Percentiles rank a stretch among this genome's conserved stretches.
phyloP scores from a whole-genome alignment of 305 asterid genomes.

The Solanum aculeatissimum region DNA sequence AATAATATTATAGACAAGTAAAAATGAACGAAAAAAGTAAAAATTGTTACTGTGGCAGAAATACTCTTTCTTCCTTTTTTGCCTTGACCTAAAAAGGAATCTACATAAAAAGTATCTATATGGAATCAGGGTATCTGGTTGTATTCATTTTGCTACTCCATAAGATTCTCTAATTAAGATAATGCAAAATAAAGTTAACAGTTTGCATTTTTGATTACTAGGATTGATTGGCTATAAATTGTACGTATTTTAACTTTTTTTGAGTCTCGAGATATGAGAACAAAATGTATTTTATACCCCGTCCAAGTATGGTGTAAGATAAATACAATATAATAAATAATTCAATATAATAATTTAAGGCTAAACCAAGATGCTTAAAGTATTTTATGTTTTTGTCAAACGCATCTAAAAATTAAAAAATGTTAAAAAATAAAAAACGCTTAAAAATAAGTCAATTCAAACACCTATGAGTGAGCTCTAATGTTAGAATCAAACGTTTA shows the following conservation, averaged over 20 bases:
- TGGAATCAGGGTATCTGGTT: background rate
- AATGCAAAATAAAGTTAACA: background rate
- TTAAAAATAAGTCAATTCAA: too few relatives aligned
- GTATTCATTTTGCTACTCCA: background rate
- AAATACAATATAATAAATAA: background rate
- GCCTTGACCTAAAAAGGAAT: background rate
- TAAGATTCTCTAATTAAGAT: background rate
- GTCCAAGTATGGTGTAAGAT: background rate
- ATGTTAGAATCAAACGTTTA: too few relatives aligned
- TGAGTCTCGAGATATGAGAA: background rate
- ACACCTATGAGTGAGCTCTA: too few relatives aligned
- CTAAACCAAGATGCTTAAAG: too few relatives aligned
- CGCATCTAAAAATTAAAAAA: too few relatives aligned
- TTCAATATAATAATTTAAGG: too few relatives aligned
- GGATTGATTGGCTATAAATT: background rate
- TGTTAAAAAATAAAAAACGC: too few relatives aligned
- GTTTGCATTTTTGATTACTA: background rate
- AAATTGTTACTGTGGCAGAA: background rate
- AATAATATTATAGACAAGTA: too few relatives aligned
- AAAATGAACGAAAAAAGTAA: too few relatives aligned
- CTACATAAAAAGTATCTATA: background rate
- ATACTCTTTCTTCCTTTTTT: background rate
- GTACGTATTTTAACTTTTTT: background rate
- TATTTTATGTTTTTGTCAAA: too few relatives aligned
- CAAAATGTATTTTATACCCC: background rate